Percentiles rank a stretch among this genome's conserved stretches.
phyloP scores from a whole-genome alignment of 345 rosid genomes.

The Barbarea vulgaris region DNA sequence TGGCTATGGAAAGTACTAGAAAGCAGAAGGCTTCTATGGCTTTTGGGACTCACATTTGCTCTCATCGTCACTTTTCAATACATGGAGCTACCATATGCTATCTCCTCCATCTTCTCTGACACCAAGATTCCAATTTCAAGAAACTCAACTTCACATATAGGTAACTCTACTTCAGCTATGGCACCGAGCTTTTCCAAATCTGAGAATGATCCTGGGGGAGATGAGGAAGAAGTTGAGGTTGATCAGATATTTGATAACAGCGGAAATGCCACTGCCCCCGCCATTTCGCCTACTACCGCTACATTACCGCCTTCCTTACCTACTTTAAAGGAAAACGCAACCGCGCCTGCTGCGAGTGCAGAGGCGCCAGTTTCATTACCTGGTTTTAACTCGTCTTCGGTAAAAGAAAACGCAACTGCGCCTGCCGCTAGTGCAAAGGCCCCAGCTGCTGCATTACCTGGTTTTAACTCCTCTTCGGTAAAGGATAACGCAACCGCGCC shows the following conservation, averaged over 20 bases:
- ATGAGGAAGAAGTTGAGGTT: slow-evolving; percentile 36
- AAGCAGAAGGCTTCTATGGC: slow-evolving; percentile 59
- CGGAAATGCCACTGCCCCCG: slow-evolving; percentile 33
- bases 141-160: slow-evolving; percentile 40
- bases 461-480: background rate
- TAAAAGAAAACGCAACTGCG: slow-evolving; percentile 1
- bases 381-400: background rate
- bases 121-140: slow-evolving; percentile 46
- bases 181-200: slow-evolving; percentile 28
- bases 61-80: slow-evolving; percentile 58
- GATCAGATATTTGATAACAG: slow-evolving; percentile 26
- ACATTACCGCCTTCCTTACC: background rate
- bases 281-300: slow-evolving; percentile 32
- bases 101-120: slow-evolving; percentile 55
- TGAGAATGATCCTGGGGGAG: background rate
- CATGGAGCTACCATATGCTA: slow-evolving; percentile 61
- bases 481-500: slow-evolving; percentile 22
- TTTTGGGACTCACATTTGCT: slow-evolving; percentile 53
- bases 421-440: background rate
- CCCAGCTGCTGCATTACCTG: slow-evolving; percentile 19
- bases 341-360: slow-evolving; percentile 2
- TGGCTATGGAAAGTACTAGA: slow-evolving; percentile 46
- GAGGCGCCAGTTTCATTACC: slow-evolving; percentile 9
- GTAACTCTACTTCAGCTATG: slow-evolving; percentile 34
- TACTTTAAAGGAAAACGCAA: slow-evolving; percentile 19